These are phyloP conservation scores for Ophiostoma quercus DNA, from an alignment of 2,329 filamentous ascomycete genomes.

Conservation along the genomic window DNA sequence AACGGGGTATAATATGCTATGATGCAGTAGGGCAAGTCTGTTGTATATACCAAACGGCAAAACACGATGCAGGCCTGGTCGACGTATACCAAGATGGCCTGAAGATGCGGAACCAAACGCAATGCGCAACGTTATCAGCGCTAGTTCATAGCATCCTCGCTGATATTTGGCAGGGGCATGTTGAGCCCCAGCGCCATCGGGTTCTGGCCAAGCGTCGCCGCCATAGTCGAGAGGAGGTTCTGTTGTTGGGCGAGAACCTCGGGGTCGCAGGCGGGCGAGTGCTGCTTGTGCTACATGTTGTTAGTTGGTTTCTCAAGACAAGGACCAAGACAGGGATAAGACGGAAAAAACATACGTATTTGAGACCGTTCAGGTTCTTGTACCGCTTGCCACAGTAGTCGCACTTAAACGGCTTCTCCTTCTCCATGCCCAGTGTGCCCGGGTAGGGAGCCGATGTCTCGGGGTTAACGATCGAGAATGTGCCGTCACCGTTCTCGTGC, in stretches of 20 bases:
- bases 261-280: constrained; percentile 85
- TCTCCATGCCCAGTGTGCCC: constrained; percentile 98
- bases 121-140: too few relatives aligned
- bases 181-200: constrained; percentile 33
- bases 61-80: constrained; percentile 8
- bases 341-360: constrained; percentile 79
- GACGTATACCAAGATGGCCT: neutral
- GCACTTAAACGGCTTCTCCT: constrained; percentile 97
- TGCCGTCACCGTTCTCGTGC: constrained; percentile 93
- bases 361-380: constrained; percentile 97
- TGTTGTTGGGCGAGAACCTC: constrained; percentile 54
- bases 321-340: neutral
- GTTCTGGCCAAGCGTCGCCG: constrained; percentile 31
- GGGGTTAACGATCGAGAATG: constrained; percentile 96
- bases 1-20: constrained; percentile 16
- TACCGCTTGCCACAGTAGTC: constrained; percentile 97
- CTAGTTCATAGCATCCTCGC: constrained; percentile 39
- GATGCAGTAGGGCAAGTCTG: constrained; percentile 9
- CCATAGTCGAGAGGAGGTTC: constrained; percentile 35
- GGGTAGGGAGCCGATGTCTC: constrained; percentile 92
- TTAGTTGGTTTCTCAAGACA: constrained; percentile 32
- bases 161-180: constrained; percentile 39
- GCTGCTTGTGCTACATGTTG: constrained; percentile 59
- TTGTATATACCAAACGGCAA: constrained; percentile 5
- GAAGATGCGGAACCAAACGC: neutral